Base-by-base conservation (phyloP, 805 yeast genomes). In the Saturnispora kantuleensis region DNA sequence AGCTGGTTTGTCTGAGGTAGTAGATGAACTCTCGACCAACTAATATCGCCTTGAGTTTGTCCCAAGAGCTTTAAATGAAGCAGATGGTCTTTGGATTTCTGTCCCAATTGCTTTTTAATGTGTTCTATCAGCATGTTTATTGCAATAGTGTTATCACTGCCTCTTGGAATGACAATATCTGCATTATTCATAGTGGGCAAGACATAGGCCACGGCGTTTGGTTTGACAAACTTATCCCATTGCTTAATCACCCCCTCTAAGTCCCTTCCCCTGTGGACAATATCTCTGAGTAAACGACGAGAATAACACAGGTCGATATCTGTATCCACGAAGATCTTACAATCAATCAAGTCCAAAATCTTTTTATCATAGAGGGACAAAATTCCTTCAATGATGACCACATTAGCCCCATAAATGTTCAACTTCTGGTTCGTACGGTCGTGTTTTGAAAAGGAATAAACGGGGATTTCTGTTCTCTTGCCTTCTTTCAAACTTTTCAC, bases 251-350 rank as follows among this genome's bases (percentile, higher is more conserved):
- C 83, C 1, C 96, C 95, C 4, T 65, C 69, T 31, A 89, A 66
- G 54, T 89, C 96, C 48, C 98, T 69, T 1, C 95, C 96, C 48
- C 98, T 69, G 49, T 81, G 79, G 11, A 84, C 70, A 43, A 87
- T 88, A 60, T 93, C 98, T 56, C 98, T 71, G 4, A 85, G 77
- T 37, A 93, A 66, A 54, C 98, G 70, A 55, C 98, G 71, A 4
- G 96, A 89, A 53, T 93, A 70, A 62, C 98, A 93, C 12, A 90
- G 76, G 58, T 93, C 98, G 52, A 88, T 69, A 56, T 89, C 97
- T 2, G 97, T 93, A 53, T 90, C 97, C 3, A 93, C 97, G 60
- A 79, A 93, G 15, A 90, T 76, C 62, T 84, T 90, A 47, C 87
- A 69, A 56, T 90, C 95, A 82, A 89, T 83, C 56, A 88, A 56